Conservation (phyloP, 1,284 basidiomycete species). For the Ustilago bromivora region DNA sequence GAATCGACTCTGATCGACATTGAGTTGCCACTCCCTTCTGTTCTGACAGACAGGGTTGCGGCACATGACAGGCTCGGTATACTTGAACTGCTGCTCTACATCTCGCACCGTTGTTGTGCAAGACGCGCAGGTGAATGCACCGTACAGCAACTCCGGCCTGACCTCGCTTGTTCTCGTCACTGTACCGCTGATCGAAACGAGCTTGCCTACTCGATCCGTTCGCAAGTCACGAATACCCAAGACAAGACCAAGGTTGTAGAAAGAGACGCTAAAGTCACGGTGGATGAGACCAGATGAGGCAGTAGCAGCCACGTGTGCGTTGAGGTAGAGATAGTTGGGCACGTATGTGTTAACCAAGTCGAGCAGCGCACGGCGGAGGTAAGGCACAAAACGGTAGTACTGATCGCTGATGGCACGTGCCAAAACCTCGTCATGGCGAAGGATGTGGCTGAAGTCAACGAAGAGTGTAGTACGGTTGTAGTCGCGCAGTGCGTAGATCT, state of each 20-base stretch:
- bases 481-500: constrained; percentile 91
- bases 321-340: constrained; percentile 92
- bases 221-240: constrained; percentile 92
- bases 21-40: constrained; percentile 88
- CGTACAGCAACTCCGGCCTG: constrained; percentile 90
- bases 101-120: constrained; percentile 90
- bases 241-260: constrained; percentile 94
- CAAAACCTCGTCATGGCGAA: constrained; percentile 89
- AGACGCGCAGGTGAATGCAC: constrained; percentile 90
- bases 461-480: constrained; percentile 94
- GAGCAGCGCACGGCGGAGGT: constrained; percentile 87
- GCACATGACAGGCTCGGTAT: constrained; percentile 97
- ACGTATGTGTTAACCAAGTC: constrained; percentile 88
- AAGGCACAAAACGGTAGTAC: constrained; percentile 90
- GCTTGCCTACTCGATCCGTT: constrained; percentile 65
- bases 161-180: constrained; percentile 98
- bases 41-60: constrained; percentile 94
- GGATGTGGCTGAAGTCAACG: constrained; percentile 91
- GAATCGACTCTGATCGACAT: constrained; percentile 96
- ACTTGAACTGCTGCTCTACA: constrained; percentile 99
- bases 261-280: constrained; percentile 93
- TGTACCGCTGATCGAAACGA: constrained; percentile 65
- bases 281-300: constrained; percentile 84
- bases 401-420: constrained; percentile 91
- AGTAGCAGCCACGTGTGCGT: constrained; percentile 73